These are phyloP conservation scores for Beauveria asiatica DNA, from an alignment of 2,329 filamentous ascomycete genomes.

Conservation along the genomic window DNA sequence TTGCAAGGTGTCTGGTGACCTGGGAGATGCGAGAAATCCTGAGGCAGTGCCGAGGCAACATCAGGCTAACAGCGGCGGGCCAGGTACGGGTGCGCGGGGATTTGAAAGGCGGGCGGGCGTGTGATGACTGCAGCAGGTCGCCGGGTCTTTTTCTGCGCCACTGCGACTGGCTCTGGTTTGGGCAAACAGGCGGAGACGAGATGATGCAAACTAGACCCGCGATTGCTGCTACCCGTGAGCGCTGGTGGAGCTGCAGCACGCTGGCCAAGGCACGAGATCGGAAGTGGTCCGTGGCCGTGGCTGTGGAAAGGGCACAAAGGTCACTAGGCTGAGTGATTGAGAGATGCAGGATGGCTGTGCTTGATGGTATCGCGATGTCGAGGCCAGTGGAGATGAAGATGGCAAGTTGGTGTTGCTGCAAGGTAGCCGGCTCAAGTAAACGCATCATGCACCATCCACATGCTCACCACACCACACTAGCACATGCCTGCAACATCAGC, in stretches of 20 bases:
- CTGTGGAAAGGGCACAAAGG: no score
- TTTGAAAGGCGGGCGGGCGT: not conserved
- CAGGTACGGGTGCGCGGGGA: not conserved
- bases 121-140: not conserved
- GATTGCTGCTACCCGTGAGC: conserved; percentile 5
- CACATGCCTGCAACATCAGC: not conserved
- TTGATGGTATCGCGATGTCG: not conserved
- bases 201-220: conserved; percentile 4
- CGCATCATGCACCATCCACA: no score
- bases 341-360: not conserved
- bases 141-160: not conserved
- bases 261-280: not conserved
- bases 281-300: not conserved
- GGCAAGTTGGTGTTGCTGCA: no score
- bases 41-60: conserved; percentile 7
- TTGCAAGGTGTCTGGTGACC: conserved; percentile 58
- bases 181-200: not conserved
- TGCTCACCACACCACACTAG: no score
- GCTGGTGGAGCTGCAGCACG: not conserved
- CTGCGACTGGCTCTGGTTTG: not conserved
- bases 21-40: conserved; percentile 77
- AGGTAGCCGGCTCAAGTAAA: no score
- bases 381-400: no score
- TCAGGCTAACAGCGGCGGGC: not conserved
- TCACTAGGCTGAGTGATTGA: no score